A percentile compares a stretch with the other conserved stretches of the same genome.
Evolutionary conservation across 768 basidiomycete genomes (phyloP).

Genomic region (Pluteus cervinus): DNA sequence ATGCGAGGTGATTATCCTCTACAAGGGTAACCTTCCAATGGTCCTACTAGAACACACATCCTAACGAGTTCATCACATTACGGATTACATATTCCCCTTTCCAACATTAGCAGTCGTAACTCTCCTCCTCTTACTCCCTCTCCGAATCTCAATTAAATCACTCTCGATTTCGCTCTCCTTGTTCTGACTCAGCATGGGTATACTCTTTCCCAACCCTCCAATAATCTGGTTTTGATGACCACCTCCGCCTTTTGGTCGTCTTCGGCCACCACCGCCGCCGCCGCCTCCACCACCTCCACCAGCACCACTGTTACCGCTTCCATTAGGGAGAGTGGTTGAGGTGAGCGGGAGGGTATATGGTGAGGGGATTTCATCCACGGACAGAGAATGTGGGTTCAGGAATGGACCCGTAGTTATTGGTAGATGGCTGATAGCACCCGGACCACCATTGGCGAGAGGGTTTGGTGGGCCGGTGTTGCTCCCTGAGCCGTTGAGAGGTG

Average conservation of each 20-base stretch:
- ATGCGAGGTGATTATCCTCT: no score
- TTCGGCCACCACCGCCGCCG: constrained; percentile 34
- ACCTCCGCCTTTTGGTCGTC: constrained; percentile 48
- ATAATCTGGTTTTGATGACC: constrained; percentile 52
- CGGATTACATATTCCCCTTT: no score
- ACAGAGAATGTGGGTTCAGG: constrained; percentile 78
- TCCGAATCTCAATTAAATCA: constrained; percentile 73
- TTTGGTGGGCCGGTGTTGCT: constrained; percentile 24
- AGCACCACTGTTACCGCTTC: constrained; percentile 16
- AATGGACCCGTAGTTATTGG: constrained; percentile 67
- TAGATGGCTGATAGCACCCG: constrained; percentile 32
- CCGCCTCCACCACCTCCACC: constrained; percentile 27
- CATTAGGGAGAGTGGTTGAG: constrained; percentile 36
- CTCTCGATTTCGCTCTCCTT: constrained; percentile 71
- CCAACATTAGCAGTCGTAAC: constrained; percentile 24
- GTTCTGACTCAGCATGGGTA: constrained; percentile 44
- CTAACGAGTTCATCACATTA: no score
- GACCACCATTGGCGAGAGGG: constrained; percentile 30
- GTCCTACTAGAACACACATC: no score
- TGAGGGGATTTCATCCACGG: constrained; percentile 82
- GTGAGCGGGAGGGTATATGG: constrained; percentile 77
- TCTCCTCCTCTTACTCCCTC: constrained; percentile 62
- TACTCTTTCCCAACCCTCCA: constrained; percentile 72
- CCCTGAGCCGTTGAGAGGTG: constrained; percentile 43
- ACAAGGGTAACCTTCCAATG: no score